Conservation (phyloP, 768 basidiomycete genomes). For the Daedalea quercina region DNA sequence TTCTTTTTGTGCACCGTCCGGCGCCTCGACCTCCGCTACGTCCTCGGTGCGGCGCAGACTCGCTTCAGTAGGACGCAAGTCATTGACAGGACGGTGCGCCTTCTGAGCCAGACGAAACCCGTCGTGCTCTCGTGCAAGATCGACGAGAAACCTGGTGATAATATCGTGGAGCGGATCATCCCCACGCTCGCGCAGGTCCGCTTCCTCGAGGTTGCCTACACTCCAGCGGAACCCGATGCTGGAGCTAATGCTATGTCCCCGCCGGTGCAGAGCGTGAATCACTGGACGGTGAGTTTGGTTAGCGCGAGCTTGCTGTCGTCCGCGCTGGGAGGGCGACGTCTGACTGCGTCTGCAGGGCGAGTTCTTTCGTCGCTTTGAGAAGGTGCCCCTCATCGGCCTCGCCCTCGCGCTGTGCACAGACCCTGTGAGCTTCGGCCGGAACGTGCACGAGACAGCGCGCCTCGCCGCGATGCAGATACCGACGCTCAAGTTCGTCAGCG, state of each 20-base stretch:
- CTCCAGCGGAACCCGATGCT: background rate
- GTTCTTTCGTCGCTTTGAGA: slow-evolving; percentile 8
- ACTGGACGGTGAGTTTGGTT: slow-evolving; percentile 7
- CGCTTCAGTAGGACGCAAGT: slow-evolving; percentile 1
- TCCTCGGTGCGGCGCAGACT: slow-evolving; percentile 4
- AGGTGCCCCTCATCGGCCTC: slow-evolving; percentile 8
- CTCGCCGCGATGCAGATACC: slow-evolving; percentile 4
- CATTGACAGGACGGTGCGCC: slow-evolving; percentile 9
- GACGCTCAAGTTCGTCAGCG: slow-evolving; percentile 8
- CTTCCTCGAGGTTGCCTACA: slow-evolving; percentile 11
- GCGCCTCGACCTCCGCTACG: slow-evolving; percentile 11
- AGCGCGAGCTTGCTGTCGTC: background rate
- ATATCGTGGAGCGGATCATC: slow-evolving; percentile 10
- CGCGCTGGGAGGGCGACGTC: background rate
- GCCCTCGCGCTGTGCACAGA: slow-evolving; percentile 2
- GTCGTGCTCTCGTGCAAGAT: slow-evolving; percentile 12
- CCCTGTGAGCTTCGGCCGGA: background rate
- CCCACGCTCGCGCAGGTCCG: slow-evolving; percentile 8
- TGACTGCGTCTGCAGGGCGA: slow-evolving; percentile 4
- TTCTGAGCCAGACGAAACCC: slow-evolving; percentile 11
- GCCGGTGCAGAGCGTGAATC: slow-evolving; percentile 4
- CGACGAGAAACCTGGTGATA: background rate
- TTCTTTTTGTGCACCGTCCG: slow-evolving; percentile 12
- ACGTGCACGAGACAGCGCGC: slow-evolving; percentile 4
- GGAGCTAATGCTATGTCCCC: background rate